Conservation (phyloP, 1,284 basidiomycete species). For the Sparassis latifolia region DNA sequence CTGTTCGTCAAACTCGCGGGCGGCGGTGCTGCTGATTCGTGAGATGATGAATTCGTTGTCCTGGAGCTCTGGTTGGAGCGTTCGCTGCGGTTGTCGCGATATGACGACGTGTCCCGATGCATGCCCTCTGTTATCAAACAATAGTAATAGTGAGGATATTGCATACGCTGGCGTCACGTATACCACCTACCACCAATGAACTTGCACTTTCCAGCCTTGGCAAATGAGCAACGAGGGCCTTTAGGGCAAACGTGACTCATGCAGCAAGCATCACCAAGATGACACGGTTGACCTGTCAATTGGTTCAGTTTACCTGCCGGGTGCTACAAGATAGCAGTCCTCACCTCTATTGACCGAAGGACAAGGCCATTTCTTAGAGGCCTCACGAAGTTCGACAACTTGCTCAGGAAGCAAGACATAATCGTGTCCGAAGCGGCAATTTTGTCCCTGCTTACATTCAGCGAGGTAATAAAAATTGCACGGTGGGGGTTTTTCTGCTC, state of each 20-base stretch:
- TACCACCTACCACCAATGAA: slow-evolving; percentile 27
- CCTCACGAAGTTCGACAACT: slow-evolving; percentile 26
- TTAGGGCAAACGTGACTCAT: slow-evolving; percentile 30
- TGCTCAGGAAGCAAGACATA: slow-evolving; percentile 30
- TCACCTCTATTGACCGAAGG: slow-evolving; percentile 27
- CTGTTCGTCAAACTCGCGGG: too few relatives aligned
- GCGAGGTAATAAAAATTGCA: slow-evolving; percentile 38
- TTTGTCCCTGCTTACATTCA: slow-evolving; percentile 27
- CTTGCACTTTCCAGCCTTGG: slow-evolving; percentile 29
- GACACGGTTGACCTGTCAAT: slow-evolving; percentile 24
- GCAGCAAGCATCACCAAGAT: slow-evolving; percentile 24
- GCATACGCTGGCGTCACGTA: too few relatives aligned
- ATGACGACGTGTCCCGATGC: slow-evolving; percentile 4
- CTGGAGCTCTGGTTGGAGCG: too few relatives aligned
- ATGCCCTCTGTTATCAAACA: slow-evolving; percentile 10
- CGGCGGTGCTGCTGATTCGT: too few relatives aligned
- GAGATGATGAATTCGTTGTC: too few relatives aligned
- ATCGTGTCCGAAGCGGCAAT: slow-evolving; percentile 35
- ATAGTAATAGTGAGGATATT: too few relatives aligned
- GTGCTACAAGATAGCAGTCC: background rate
- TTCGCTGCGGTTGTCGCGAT: too few relatives aligned
- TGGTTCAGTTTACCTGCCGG: too few relatives aligned
- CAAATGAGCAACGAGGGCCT: slow-evolving; percentile 26
- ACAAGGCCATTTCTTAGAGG: slow-evolving; percentile 38
- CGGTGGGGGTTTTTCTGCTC: slow-evolving; percentile 31